Evolutionary conservation across 2,329 filamentous ascomycete species (phyloP).

Genomic region (Calonectria fujianensis): DNA sequence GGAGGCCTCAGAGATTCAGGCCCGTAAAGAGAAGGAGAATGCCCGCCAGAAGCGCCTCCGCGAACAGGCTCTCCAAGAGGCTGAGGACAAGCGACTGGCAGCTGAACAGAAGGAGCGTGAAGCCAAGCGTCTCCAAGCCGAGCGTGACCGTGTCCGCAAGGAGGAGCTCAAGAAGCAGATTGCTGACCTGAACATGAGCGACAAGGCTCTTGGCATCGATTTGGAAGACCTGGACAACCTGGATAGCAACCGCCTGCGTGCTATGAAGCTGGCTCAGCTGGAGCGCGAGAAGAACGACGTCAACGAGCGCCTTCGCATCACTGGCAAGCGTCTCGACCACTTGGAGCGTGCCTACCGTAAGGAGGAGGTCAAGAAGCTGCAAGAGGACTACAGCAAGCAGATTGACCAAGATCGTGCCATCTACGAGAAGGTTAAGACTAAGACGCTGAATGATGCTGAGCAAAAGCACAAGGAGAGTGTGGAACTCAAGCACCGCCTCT

Average conservation of each 20-base stretch:
- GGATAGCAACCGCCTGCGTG: conserved; percentile 91
- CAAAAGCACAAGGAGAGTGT: conserved; percentile 94
- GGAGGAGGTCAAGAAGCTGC: conserved; percentile 94
- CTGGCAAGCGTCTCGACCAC: conserved; percentile 96
- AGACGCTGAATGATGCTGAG: conserved; percentile 87
- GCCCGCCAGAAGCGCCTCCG: conserved; percentile 90
- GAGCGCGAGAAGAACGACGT: conserved; percentile 99
- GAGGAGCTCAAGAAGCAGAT: conserved; percentile 96
- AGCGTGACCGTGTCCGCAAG: conserved; percentile 92
- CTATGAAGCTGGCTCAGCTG: conserved; percentile 95
- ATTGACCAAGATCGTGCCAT: conserved; percentile 84
- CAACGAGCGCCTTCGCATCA: conserved; percentile 91
- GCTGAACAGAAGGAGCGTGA: conserved; percentile 95
- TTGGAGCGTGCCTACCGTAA: conserved; percentile 97
- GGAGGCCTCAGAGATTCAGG: conserved; percentile 90
- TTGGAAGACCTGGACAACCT: conserved; percentile 88
- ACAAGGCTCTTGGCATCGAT: conserved; percentile 85
- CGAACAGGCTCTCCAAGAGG: conserved; percentile 91
- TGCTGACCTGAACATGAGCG: conserved; percentile 91
- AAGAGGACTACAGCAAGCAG: conserved; percentile 89
- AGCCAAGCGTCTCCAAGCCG: conserved; percentile 87
- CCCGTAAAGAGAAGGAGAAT: conserved; percentile 93
- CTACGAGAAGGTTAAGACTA: conserved; percentile 85
- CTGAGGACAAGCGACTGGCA: conserved; percentile 90
- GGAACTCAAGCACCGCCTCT: conserved; percentile 93